Evolutionary conservation across 352 stramenopile genomes (phyloP), one percentile per base, ranked within the genome.

Genomic region (Phytophthora citrophthora): DNA sequence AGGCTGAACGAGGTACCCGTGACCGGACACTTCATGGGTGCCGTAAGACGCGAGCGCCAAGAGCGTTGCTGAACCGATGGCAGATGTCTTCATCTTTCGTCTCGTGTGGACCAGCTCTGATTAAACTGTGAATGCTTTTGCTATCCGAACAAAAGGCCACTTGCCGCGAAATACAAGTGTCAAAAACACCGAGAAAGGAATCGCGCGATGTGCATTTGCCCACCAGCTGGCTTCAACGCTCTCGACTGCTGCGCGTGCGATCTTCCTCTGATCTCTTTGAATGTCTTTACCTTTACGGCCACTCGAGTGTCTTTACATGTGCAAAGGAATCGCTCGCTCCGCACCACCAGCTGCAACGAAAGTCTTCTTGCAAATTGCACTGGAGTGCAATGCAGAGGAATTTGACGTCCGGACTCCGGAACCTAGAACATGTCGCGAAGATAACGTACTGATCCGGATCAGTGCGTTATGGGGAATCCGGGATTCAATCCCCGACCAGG

Each of bases 1-100:
- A 12, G 76, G 76, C 26, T 78, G 67, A 38, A 70, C 48, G n/a
- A 86, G 38, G 52, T 70, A 79, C 18, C 74, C 76, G 46, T 83
- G 74, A 1, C 31, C 68, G 38, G 61, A 41, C 9, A 75, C 72
- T 43, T 64, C 55, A 10, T 57, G 59, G 5, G 53, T 41, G 3
- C 48, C 20, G 15, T 68, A 54, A n/a, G 47, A 44, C 36, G 45
- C 45, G 8, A 74, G 23, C 26, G 58, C 34, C 36, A 54, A 67
- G 7, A 72, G 41, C 1, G 54, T 46, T 43, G 55, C 40, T 5
- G 20, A 59, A 57, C 43, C 47, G 24, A 23, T 38, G 11, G 26
- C 13, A 10, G 39, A 55, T 27, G 39, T 20, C 34, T 56, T 70
- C 61, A 70, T 70, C 15, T 16, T 44, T 46, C 32, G 32, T 44